Conservation (phyloP, 495 filamentous ascomycete species). For the Tirmania nivea region DNA sequence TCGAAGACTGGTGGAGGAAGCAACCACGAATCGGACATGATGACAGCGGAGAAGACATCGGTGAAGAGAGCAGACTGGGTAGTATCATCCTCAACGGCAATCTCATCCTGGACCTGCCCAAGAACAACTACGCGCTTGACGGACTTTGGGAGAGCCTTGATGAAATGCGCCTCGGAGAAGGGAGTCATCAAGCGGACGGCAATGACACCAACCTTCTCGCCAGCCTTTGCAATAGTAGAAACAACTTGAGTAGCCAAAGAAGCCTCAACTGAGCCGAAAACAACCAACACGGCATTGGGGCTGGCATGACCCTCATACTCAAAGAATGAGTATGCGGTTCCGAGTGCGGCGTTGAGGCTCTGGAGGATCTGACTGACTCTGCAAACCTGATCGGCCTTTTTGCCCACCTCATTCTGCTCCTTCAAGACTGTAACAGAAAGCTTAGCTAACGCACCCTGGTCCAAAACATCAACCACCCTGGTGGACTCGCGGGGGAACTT, state of each 20-base stretch:
- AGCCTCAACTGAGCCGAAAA: slow-evolving; percentile 77
- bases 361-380: slow-evolving; percentile 54
- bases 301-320: slow-evolving; percentile 77
- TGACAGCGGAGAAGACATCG: slow-evolving; percentile 67
- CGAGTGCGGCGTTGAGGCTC: slow-evolving; percentile 76
- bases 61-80: slow-evolving; percentile 65
- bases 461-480: slow-evolving; percentile 64
- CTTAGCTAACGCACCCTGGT: slow-evolving; percentile 44
- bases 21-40: slow-evolving; percentile 46
- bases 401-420: slow-evolving; percentile 38
- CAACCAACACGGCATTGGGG: slow-evolving; percentile 62
- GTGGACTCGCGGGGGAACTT: slow-evolving; percentile 66
- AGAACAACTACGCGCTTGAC: slow-evolving; percentile 46
- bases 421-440: slow-evolving; percentile 43
- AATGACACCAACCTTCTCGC: slow-evolving; percentile 59
- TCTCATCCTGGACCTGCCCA: slow-evolving; percentile 25
- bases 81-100: slow-evolving; percentile 41
- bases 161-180: slow-evolving; percentile 82
- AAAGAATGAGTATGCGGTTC: slow-evolving; percentile 76
- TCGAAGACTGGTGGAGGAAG: slow-evolving; percentile 44
- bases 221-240: slow-evolving; percentile 43
- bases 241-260: slow-evolving; percentile 69
- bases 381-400: slow-evolving; percentile 48
- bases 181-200: slow-evolving; percentile 85
- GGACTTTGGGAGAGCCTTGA: slow-evolving; percentile 53